Evolutionary conservation across 176 grass and related monocot genomes (phyloP).

Genomic region (Pontederia crassipes): DNA sequence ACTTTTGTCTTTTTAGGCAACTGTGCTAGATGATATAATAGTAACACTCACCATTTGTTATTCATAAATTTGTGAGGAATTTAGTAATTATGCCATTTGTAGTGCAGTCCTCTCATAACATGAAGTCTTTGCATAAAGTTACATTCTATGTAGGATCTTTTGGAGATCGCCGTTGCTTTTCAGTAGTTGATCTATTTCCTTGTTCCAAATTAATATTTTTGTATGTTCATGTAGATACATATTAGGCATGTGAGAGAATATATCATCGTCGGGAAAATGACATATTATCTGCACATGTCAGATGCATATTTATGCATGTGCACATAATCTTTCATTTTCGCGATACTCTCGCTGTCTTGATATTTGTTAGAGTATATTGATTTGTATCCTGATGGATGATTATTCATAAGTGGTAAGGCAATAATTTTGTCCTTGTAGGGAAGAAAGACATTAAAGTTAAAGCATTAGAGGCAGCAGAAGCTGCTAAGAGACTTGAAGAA

Average conservation of each 20-base stretch:
- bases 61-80: too few species aligned
- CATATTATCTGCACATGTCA: background rate
- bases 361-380: background rate
- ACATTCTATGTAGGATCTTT: too few species aligned
- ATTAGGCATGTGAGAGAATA: background rate
- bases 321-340: background rate
- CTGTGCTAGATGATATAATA: too few species aligned
- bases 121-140: too few species aligned
- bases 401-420: too few species aligned
- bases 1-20: too few species aligned
- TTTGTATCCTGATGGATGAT: background rate
- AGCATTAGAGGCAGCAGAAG: slow-evolving; percentile 82
- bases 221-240: background rate
- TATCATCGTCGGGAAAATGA: background rate
- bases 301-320: background rate
- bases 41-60: too few species aligned
- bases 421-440: slow-evolving; percentile 31
- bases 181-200: too few species aligned
- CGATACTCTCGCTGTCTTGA: background rate
- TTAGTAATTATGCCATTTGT: too few species aligned
- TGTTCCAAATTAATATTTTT: too few species aligned
- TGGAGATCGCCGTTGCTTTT: too few species aligned
- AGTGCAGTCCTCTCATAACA: too few species aligned
- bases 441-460: slow-evolving; percentile 91
- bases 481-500: slow-evolving; percentile 63